Evolutionary conservation across 2,329 filamentous ascomycete species (phyloP), one percentile per base, ranked within the genome.

Genomic region (Setomelanomma holmii): DNA sequence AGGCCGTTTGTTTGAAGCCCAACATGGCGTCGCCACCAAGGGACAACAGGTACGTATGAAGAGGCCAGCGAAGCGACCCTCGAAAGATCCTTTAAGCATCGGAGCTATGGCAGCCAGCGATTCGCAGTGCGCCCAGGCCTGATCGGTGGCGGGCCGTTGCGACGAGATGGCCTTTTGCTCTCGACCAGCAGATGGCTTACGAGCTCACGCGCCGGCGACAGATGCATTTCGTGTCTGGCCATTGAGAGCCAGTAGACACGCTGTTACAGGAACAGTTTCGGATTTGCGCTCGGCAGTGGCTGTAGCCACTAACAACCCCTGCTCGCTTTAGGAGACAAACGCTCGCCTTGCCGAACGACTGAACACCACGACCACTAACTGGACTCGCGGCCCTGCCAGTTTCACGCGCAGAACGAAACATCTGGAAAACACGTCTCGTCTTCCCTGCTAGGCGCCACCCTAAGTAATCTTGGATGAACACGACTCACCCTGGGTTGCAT

Each of bases 321-420:
- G 59, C 45, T 50, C 45, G 34, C 38, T 42, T 51, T 50, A 64
- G 61, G 62, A 61, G 45, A 63, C 60, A 61, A 62, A 60, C 67
- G 53, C 64, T 66, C 63, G 64, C 54, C 62, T 59, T 46, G 47
- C 51, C 7, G 12, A 62, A 60, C 62, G 40, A 61, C 63, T 59
- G 51, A 62, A 62, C 62, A 44, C 41, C 54, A 57, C 63, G 48
- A 40, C 50, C 61, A 60, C 50, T 56, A 39, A 69, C 66, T 71
- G 67, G 67, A 51, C 61, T 60, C 57, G 53, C 48, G 55, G 51
- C 53, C 59, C 55, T 63, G 60, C 48, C 69, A n/a, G 69, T 73
- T 73, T 73, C 69, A 71, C 60, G 50, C 69, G 60, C 60, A 47
- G 47, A 62, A 49, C 23, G 50, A 52, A 45, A 43, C 44, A 55